Evolutionary conservation across 495 filamentous ascomycete species (phyloP).

Genomic region (Cercophora scortea): DNA sequence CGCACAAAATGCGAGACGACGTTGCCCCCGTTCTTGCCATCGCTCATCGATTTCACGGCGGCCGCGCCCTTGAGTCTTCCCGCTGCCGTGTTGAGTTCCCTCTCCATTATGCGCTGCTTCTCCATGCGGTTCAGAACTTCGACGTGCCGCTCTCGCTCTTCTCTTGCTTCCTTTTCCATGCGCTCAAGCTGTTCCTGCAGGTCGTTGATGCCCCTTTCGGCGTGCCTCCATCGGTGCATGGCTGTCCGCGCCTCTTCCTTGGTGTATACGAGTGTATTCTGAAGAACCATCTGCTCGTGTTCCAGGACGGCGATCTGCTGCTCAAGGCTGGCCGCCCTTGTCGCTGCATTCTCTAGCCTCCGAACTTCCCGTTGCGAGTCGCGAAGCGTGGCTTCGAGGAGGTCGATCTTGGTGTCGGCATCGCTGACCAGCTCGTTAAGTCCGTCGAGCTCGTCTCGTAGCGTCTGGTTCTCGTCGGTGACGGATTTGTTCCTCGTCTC

Average conservation of each 20-base stretch:
- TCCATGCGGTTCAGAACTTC: constrained; percentile 77
- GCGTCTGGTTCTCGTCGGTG: constrained; percentile 68
- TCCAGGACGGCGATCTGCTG: constrained; percentile 70
- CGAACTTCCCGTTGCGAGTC: constrained; percentile 69
- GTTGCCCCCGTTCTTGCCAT: constrained; percentile 36
- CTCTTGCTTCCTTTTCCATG: constrained; percentile 75
- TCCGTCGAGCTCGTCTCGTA: constrained; percentile 74
- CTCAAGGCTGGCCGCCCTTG: constrained; percentile 69
- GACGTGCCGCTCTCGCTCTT: constrained; percentile 75
- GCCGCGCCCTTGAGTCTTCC: constrained; percentile 73
- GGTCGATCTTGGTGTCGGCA: constrained; percentile 65
- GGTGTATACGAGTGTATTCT: constrained; percentile 54
- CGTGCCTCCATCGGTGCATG: constrained; percentile 71
- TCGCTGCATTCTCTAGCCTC: constrained; percentile 61
- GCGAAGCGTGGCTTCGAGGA: constrained; percentile 63
- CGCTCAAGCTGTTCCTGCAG: constrained; percentile 81
- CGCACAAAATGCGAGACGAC: constrained; percentile 91
- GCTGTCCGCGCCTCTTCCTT: constrained; percentile 68
- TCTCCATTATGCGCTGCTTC: constrained; percentile 64
- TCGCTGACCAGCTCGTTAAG: constrained; percentile 67
- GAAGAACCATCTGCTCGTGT: constrained; percentile 65
- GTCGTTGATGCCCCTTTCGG: constrained; percentile 63
- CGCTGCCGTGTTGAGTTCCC: constrained; percentile 67
- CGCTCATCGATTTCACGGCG: constrained; percentile 52
- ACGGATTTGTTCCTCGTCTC: constrained; percentile 65